Percentiles rank a stretch among this genome's conserved stretches.
phyloP scores from a whole-genome alignment of 306 rosid genomes.

The Casuarina equisetifolia region DNA sequence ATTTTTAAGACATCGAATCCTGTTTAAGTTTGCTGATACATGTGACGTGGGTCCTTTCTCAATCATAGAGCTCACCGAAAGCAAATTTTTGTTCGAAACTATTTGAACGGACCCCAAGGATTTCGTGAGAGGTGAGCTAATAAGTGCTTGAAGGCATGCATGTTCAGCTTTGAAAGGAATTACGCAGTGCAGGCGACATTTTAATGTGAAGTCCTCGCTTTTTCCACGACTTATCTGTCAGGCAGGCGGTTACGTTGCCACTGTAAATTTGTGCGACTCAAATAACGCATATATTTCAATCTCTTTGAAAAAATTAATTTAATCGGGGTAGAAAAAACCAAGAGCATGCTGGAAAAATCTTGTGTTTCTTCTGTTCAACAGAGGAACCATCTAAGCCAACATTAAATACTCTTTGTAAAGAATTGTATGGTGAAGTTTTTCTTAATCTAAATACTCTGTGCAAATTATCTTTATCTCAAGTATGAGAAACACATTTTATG shows the following conservation, averaged over 20 bases:
- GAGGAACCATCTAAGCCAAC: no score
- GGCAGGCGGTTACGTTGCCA: neutral
- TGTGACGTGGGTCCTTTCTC: neutral
- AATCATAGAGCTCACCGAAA: neutral
- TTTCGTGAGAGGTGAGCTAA: neutral
- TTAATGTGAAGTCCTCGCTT: neutral
- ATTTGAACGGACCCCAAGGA: neutral
- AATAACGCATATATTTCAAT: no score
- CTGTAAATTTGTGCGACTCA: neutral
- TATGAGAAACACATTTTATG: no score
- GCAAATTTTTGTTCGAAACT: neutral
- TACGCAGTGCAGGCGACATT: slow-evolving; percentile 1
- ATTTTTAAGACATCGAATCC: slow-evolving; percentile 5
- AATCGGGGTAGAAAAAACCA: no score
- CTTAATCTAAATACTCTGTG: no score
- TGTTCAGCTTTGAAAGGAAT: neutral
- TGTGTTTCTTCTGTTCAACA: no score
- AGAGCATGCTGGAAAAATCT: no score
- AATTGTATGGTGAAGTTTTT: no score
- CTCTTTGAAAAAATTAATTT: no score
- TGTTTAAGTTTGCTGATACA: slow-evolving; percentile 3
- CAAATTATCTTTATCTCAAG: no score
- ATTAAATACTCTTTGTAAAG: no score
- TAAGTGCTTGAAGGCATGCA: neutral
- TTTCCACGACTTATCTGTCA: neutral